These are phyloP conservation scores for Tillandsia leiboldiana DNA, from an alignment of 176 grass and related monocot genomes.

Conservation along the genomic window DNA sequence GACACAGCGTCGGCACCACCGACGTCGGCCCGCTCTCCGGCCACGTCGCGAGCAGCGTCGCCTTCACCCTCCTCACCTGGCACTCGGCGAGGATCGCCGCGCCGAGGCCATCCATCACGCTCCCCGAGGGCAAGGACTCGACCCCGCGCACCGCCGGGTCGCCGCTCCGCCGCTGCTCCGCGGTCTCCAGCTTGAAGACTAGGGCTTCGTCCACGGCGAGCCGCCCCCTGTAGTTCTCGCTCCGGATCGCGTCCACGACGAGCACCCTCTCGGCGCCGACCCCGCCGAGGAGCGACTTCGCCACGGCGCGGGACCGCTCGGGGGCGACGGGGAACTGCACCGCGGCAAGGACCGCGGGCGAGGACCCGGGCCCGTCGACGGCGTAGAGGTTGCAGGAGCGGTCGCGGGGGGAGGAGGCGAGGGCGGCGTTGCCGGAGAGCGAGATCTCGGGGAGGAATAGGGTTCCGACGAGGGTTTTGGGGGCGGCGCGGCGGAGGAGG, in stretches of 20 bases:
- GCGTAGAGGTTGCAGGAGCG: slow-evolving; percentile 58
- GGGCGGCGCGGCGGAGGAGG: slow-evolving; percentile 26
- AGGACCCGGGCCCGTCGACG: slow-evolving; percentile 12
- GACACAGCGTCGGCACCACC: slow-evolving; percentile 29
- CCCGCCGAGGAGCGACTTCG: slow-evolving; percentile 40
- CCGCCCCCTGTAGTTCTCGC: slow-evolving; percentile 50
- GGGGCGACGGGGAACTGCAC: slow-evolving; percentile 32
- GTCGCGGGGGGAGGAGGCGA: slow-evolving; percentile 16
- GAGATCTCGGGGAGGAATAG: slow-evolving; percentile 58
- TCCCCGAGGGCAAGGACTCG: slow-evolving; percentile 50
- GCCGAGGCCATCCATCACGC: slow-evolving; percentile 73
- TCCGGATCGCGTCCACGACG: slow-evolving; percentile 55
- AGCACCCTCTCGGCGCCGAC: slow-evolving; percentile 54
- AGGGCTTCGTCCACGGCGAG: slow-evolving; percentile 57
- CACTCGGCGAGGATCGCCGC: slow-evolving; percentile 64
- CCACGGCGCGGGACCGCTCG: slow-evolving; percentile 46
- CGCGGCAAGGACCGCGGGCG: slow-evolving; percentile 29
- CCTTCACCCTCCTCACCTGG: slow-evolving; percentile 62
- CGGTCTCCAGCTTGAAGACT: slow-evolving; percentile 85
- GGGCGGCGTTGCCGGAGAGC: slow-evolving; percentile 23
- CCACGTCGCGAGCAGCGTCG: slow-evolving; percentile 72
- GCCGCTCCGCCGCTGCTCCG: slow-evolving; percentile 28
- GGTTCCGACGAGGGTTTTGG: slow-evolving; percentile 36
- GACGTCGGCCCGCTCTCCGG: slow-evolving; percentile 34
- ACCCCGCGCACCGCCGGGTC: slow-evolving; percentile 31